Evolutionary conservation across 225 moss, liverwort and hornwort species (phyloP), one percentile per base, ranked within the genome.

Genomic region (Ulota crispa): DNA sequence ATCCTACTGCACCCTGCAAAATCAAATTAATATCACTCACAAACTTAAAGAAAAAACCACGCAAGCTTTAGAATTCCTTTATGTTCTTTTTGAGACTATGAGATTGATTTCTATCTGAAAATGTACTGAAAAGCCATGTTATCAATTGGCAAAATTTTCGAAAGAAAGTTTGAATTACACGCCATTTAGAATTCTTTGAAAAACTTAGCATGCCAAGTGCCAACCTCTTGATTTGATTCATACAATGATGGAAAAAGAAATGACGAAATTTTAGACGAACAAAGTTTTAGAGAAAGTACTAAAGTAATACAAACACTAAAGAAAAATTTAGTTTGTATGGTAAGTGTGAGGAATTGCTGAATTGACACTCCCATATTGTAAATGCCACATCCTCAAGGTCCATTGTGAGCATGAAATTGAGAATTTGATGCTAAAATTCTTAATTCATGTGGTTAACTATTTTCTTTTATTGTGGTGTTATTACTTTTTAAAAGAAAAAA

Each of bases 1-100:
- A 85, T 52, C 99, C 99, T 65, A 99, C 94, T 77, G 95, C 99
- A 61, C 96, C 99, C 98, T 95, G 83, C 61, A 84, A 1, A 64
- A 11, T n/a, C 6, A 55, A 30, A 2, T 20, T 14, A 43, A 30
- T 8, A 18, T 27, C 0, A 26, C 8, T 76, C 2, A 21, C 23
- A 31, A 26, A 42, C 15, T 27, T 1, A 12, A 34, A 54, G 26
- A 61, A 56, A 53, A 68, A 34, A 50, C 19, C 7, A 8, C 5
- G 2, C 43, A 72, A 23, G 3, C 26, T 3, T 4, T 32, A 12
- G 11, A 53, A 7, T 41, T 2, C 7, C 7, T 60, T 2, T 34
- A 20, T 34, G 8, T 55, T 3, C n/a, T 13, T 24, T 30, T 2
- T 16, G 0, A 52, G 21, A 10, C 42, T 27, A 36, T 67, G 13